Conservation (phyloP, 2,329 filamentous ascomycete genomes). For the Orbilia brochopaga region DNA sequence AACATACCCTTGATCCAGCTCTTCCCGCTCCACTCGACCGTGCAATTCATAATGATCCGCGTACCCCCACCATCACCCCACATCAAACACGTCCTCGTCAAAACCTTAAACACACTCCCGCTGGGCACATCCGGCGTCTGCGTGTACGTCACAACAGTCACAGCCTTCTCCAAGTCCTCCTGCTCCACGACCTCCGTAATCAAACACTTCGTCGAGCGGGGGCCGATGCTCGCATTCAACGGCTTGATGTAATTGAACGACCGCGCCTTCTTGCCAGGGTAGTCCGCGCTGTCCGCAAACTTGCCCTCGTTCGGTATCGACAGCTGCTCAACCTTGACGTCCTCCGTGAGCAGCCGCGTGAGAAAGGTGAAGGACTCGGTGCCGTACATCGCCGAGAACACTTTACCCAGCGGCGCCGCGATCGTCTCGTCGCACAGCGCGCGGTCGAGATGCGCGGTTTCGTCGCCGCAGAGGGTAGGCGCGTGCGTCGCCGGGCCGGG, state of each 20-base stretch:
- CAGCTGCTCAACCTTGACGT: slow-evolving; percentile 89
- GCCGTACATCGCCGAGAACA: slow-evolving; percentile 88
- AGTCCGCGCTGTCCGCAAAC: slow-evolving; percentile 67
- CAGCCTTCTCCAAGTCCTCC: slow-evolving; percentile 83
- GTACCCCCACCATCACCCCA: slow-evolving; percentile 72
- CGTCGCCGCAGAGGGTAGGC: slow-evolving; percentile 84
- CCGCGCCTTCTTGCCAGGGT: slow-evolving; percentile 73
- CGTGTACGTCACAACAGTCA: slow-evolving; percentile 80
- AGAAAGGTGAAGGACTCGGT: slow-evolving; percentile 79
- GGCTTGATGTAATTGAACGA: slow-evolving; percentile 91
- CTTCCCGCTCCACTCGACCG: slow-evolving; percentile 95
- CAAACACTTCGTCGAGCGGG: slow-evolving; percentile 92
- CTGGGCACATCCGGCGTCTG: slow-evolving; percentile 94
- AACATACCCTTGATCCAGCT: slow-evolving; percentile 90
- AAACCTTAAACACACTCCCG: slow-evolving; percentile 87
- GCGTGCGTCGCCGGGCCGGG: slow-evolving; percentile 82
- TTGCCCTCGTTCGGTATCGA: slow-evolving; percentile 67
- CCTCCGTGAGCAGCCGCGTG: slow-evolving; percentile 80
- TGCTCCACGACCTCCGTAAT: slow-evolving; percentile 83
- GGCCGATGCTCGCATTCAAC: slow-evolving; percentile 80
- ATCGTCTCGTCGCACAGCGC: slow-evolving; percentile 84
- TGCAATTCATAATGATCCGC: slow-evolving; percentile 82
- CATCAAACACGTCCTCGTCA: slow-evolving; percentile 91
- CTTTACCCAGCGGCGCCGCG: slow-evolving; percentile 84
- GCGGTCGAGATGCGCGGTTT: slow-evolving; percentile 74